Evolutionary conservation across 768 basidiomycete genomes (phyloP), one percentile per base, ranked within the genome.

Genomic region (Leucocoprinus leucothites): DNA sequence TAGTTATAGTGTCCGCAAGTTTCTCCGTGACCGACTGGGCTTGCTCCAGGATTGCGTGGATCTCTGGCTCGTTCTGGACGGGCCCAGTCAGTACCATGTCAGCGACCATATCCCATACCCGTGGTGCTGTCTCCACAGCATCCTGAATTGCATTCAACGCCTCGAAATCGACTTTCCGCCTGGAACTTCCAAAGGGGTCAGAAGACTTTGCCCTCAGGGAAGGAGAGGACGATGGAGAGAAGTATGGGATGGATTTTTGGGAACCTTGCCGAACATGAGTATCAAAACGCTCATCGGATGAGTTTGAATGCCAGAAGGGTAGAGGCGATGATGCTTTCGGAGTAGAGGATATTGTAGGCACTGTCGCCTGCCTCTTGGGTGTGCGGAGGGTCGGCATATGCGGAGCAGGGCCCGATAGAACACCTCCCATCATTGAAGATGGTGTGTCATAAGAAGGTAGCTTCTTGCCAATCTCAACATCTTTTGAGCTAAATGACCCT

Each of bases 401-500:
- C 1, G 69, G 64, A 18, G 70, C 69, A 24, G 67, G 59, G n/a
- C 70, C 69, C 11, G 54, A 48, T 18, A 73, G 65, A 28, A 76
- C 62, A 21, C 76, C 74, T 51, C 74, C 69, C 11, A 69, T 62
- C 51, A 67, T 64, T 28, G 61, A 63, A 36, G 77, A 73, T 7
- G 75, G 60, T 13, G 74, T 69, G 43, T 84, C 80, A 59, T 82
- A 81, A n/a, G 86, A 86, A 7, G 90, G 87, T 48, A 91, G 67
- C 52, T 82, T 76, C 69, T 86, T 91, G 38, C 94, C 94, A 48
- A 91, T 85, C 65, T 96, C 87, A 5, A 96, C 89, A 66, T 97
- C 94, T 65, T 92, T 89, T 22, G 80, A 85, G 58, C 94, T 96
- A 73, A 96, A 98, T 3, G 94, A 96, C n/a, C 94, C 94, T 4